Evolutionary conservation across 1,139 yeast species (phyloP).

Genomic region (Yamadazyma buinensis): DNA sequence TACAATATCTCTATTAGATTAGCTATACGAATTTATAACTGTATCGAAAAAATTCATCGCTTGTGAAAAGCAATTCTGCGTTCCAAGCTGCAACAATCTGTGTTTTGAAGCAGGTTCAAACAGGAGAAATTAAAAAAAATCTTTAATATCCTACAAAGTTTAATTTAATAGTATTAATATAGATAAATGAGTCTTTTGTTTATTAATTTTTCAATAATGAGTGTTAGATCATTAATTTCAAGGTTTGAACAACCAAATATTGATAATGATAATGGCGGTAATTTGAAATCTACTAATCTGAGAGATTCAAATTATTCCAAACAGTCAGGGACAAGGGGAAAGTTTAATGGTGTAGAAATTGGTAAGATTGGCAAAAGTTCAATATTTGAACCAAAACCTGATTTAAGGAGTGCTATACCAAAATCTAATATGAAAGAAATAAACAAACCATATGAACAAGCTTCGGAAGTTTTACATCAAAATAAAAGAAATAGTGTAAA

Average conservation of each 20-base stretch:
- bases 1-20: neutral
- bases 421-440: slow-evolving; percentile 1
- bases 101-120: neutral
- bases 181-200: too few species aligned
- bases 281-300: too few species aligned
- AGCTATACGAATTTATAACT: too few species aligned
- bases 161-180: too few species aligned
- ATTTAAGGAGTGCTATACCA: slow-evolving; percentile 1
- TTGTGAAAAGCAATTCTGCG: neutral
- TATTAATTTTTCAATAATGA: neutral
- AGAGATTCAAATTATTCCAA: too few species aligned
- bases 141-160: neutral
- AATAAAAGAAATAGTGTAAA: neutral
- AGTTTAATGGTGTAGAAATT: too few species aligned
- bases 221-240: slow-evolving; percentile 3
- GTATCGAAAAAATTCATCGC: too few species aligned
- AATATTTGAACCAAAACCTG: slow-evolving; percentile 3
- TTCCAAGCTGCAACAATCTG: slow-evolving; percentile 3
- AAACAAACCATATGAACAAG: neutral
- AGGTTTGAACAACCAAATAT: slow-evolving; percentile 1
- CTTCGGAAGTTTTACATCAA: slow-evolving; percentile 1
- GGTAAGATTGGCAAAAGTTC: neutral
- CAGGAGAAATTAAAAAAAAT: neutral
- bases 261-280: neutral
- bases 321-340: too few species aligned